Evolutionary conservation across 2,329 filamentous ascomycete genomes (phyloP).

Genomic region (Daldinia eschscholtzii): DNA sequence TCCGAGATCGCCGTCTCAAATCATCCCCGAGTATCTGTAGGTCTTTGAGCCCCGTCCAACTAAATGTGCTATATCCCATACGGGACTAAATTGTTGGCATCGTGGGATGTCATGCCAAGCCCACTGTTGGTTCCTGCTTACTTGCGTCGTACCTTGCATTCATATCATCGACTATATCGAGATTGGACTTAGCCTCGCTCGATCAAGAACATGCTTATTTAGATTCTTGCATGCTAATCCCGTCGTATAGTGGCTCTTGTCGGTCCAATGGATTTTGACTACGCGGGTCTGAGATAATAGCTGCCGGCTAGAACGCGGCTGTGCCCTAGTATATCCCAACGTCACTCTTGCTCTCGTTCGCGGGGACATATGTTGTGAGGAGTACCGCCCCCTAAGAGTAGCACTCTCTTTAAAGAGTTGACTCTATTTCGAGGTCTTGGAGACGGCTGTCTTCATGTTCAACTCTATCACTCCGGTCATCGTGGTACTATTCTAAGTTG

Average conservation of each 20-base stretch:
- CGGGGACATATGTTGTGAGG: slow-evolving; percentile 13
- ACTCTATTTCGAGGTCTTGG: slow-evolving; percentile 37
- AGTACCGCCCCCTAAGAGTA: slow-evolving; percentile 34
- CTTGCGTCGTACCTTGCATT: slow-evolving; percentile 31
- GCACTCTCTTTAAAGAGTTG: slow-evolving; percentile 13
- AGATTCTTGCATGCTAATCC: slow-evolving; percentile 34
- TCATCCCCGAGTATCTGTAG: slow-evolving; percentile 24
- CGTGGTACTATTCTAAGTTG: slow-evolving; percentile 16
- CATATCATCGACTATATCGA: slow-evolving; percentile 35
- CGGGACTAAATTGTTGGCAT: slow-evolving; percentile 15
- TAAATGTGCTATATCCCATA: slow-evolving; percentile 11
- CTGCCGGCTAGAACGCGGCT: slow-evolving; percentile 28
- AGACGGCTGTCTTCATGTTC: slow-evolving; percentile 14
- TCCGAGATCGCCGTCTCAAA: slow-evolving; percentile 28
- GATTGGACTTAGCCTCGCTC: slow-evolving; percentile 32
- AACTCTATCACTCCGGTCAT: slow-evolving; percentile 11
- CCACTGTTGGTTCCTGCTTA: slow-evolving; percentile 27
- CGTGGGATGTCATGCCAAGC: slow-evolving; percentile 25
- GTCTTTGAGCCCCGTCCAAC: slow-evolving; percentile 20
- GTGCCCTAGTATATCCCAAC: slow-evolving; percentile 28
- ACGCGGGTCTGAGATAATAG: slow-evolving; percentile 21
- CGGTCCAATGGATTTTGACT: slow-evolving; percentile 13
- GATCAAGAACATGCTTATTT: slow-evolving; percentile 14
- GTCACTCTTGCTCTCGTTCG: slow-evolving; percentile 13
- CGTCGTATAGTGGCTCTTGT: slow-evolving; percentile 25